These are phyloP conservation scores for Fusarium xylarioides DNA, from an alignment of 2,329 filamentous ascomycete genomes.

Conservation along the genomic window DNA sequence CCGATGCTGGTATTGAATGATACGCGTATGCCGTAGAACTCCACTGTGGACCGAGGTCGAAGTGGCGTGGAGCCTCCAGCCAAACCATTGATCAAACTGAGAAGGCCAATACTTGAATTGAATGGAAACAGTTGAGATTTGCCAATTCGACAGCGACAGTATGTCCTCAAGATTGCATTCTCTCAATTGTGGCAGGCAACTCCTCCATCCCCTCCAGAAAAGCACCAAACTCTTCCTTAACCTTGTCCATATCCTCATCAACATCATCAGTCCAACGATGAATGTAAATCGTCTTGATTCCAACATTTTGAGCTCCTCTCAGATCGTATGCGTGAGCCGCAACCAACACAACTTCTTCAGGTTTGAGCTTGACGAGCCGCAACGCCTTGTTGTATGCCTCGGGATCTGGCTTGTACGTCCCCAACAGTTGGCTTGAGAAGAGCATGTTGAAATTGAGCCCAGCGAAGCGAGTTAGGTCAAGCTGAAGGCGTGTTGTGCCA, in stretches of 20 bases:
- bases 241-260: conserved; percentile 46
- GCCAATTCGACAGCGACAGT: accelerated
- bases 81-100: neutral
- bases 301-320: conserved; percentile 56
- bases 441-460: conserved; percentile 60
- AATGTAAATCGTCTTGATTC: conserved; percentile 63
- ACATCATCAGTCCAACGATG: conserved; percentile 63
- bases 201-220: conserved; percentile 31
- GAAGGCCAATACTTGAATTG: neutral
- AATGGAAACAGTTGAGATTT: neutral
- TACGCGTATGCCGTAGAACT: neutral
- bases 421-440: conserved; percentile 61
- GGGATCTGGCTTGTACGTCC: conserved; percentile 58
- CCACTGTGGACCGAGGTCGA: neutral
- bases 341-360: conserved; percentile 61
- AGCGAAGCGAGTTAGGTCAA: conserved; percentile 59
- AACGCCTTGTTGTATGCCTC: conserved; percentile 57
- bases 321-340: conserved; percentile 65
- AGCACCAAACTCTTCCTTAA: conserved; percentile 21
- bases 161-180: neutral
- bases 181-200: conserved; percentile 15
- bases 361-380: conserved; percentile 52
- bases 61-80: neutral
- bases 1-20: neutral
- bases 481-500: conserved; percentile 62